Base-by-base conservation (phyloP, 495 filamentous ascomycete genomes). In the Hypoxylon crocopeplum region DNA sequence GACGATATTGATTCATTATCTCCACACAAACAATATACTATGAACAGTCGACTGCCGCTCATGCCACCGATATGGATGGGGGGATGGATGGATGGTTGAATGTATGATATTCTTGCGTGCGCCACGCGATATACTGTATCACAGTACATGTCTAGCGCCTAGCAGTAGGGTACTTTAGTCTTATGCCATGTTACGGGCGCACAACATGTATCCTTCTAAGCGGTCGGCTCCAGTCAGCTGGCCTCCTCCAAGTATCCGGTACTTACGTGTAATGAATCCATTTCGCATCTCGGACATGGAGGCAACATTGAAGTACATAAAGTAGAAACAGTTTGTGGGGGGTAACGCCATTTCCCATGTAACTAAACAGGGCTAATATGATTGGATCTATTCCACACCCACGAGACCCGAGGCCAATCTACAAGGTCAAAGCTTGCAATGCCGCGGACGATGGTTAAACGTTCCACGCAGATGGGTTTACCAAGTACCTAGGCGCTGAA, bases 401-500 rank as follows among this genome's bases (percentile, higher is more conserved):
- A 61, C 50, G 37, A 56, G 46, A 46, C 46, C 40, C 17, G 13
- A 25, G 22, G 27, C 5, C 24, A 25, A 38, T 36, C 34, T 16
- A 44, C 60, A 64, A 25, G 60, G 54, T 49, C 24, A 13, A 46
- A 54, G 54, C 60, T 58, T 64, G 54, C 36, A 53, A 38, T 13
- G 24, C 49, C 37, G 40, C 32, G 49, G 60, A 46, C 54, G 24
- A 22, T 45, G 40, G 48, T 53, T 51, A 40, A 48, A 59, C 54
- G 60, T 64, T 58, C 54, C 55, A 56, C 45, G 12, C 50, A 56
- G 48, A 59, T 51, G 55, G 55, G 55, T 45, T 49, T 38, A 38
- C 34, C n/a, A 34, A 34, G 32, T 34, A 34, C 32, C 32, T 34
- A 41, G 5, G 2, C 10, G 39, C 19, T 41, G n/a, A n/a, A n/a